phyloP scores from a whole-genome alignment of 148 eudicot genomes.

The Camellia japonica region DNA sequence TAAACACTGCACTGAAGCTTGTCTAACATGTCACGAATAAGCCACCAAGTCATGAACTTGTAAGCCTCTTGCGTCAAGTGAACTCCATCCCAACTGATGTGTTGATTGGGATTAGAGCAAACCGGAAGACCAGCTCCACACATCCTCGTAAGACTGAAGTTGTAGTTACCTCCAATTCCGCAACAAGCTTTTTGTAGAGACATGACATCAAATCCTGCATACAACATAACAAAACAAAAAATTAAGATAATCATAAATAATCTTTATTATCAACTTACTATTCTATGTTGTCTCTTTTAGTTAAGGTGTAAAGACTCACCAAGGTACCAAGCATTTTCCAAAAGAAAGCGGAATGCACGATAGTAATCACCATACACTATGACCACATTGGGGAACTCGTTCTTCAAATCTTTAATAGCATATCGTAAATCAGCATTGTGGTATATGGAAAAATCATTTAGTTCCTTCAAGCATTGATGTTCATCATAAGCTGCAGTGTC shows the following conservation, averaged over 20 bases:
- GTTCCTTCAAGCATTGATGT: not conserved
- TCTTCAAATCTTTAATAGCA: not conserved
- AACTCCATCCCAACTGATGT: not conserved
- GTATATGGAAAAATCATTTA: not conserved
- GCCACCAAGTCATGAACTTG: too few species aligned
- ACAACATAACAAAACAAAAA: not conserved
- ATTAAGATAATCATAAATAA: too few species aligned
- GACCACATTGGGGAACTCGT: not conserved
- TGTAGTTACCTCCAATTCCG: conserved; percentile 10
- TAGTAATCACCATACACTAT: conserved; percentile 19
- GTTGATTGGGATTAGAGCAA: conserved; percentile 4
- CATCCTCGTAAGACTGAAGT: not conserved
- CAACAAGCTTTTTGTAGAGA: conserved; percentile 7
- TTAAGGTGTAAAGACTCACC: not conserved
- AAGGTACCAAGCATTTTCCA: not conserved
- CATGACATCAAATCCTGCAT: conserved; percentile 8
- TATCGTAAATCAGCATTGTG: conserved; percentile 8
- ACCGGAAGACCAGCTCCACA: conserved; percentile 3
- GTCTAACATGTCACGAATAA: too few species aligned
- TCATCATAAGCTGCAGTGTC: conserved; percentile 9
- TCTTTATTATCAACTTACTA: not conserved
- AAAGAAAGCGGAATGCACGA: conserved; percentile 5
- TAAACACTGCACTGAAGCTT: too few species aligned
- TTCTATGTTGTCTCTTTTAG: not conserved
- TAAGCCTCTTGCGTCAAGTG: too few species aligned